A percentile compares a stretch with the other conserved stretches of the same genome.
Conservation (phyloP, 2,329 filamentous ascomycete genomes). For the Helicocarpus griseus region DNA sequence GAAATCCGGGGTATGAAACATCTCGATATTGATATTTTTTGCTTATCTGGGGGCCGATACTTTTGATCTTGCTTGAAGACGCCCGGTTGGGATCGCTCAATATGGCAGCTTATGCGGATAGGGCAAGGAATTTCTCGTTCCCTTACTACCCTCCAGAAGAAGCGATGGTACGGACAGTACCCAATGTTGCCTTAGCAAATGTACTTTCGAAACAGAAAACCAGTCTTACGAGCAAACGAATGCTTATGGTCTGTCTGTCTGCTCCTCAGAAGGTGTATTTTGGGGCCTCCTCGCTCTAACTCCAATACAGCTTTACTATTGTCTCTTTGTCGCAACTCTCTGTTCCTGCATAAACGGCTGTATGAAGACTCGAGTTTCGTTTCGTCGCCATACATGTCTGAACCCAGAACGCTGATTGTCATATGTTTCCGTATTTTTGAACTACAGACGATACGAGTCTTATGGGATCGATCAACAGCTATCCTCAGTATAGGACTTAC, state of each 20-base stretch:
- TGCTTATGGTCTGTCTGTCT: slow-evolving; percentile 3
- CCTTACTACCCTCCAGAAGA: neutral
- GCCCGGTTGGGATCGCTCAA: neutral
- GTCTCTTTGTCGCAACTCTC: slow-evolving; percentile 2
- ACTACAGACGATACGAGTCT: slow-evolving; percentile 16
- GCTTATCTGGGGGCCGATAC: no score
- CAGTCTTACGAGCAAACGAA: neutral
- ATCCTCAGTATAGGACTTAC: slow-evolving; percentile 35
- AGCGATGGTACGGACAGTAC: slow-evolving; percentile 1
- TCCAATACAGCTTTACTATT: slow-evolving; percentile 2
- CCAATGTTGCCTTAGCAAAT: slow-evolving; percentile 1
- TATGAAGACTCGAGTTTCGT: no score
- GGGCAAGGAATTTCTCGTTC: slow-evolving; percentile 1
- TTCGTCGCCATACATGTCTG: no score
- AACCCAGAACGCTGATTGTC: neutral
- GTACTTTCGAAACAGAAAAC: slow-evolving; percentile 4
- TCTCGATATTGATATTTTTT: no score
- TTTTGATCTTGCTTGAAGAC: neutral
- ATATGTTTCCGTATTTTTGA: neutral
- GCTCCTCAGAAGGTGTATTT: neutral
- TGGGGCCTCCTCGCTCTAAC: neutral
- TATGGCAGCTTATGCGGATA: neutral
- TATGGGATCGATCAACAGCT: slow-evolving; percentile 41
- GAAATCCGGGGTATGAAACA: no score
- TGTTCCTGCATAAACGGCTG: slow-evolving; percentile 5